A percentile compares a stretch with the other conserved stretches of the same genome.
Evolutionary conservation across 441 rosid genomes (phyloP).

Genomic region (Kokia cookei): DNA sequence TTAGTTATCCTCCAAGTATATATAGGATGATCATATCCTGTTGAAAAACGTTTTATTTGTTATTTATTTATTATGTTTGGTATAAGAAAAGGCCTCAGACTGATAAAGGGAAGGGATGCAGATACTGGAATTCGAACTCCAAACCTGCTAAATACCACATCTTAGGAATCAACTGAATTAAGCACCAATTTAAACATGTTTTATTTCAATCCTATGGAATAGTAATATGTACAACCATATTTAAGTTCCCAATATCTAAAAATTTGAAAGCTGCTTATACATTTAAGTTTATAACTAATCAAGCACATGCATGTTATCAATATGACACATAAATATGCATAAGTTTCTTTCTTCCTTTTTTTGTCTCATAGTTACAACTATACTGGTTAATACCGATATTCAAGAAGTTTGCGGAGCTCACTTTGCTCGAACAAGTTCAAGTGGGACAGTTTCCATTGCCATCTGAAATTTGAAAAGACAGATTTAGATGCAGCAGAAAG

Average conservation of each 20-base stretch:
- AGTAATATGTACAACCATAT: background rate
- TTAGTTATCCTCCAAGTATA: too few species aligned
- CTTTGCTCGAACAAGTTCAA: constrained; percentile 66
- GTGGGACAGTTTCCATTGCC: constrained; percentile 79
- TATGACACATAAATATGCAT: background rate
- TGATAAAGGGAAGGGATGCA: background rate
- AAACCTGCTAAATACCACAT: background rate
- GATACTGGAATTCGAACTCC: background rate
- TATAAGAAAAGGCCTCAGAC: background rate
- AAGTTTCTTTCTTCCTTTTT: background rate
- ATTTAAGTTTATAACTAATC: background rate
- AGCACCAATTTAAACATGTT: background rate
- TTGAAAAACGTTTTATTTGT: too few species aligned
- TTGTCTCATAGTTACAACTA: background rate
- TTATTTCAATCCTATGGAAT: background rate
- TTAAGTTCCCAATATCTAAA: background rate
- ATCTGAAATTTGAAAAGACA: constrained; percentile 33
- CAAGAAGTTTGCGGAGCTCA: constrained; percentile 19
- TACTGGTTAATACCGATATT: background rate
- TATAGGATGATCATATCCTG: too few species aligned
- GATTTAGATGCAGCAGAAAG: constrained; percentile 12
- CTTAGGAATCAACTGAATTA: background rate
- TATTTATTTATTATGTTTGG: background rate
- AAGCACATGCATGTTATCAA: background rate
- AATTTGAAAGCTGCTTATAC: background rate